Evolutionary conservation across 495 filamentous ascomycete species (phyloP).

Genomic region (Xanthoparmelia taractica): DNA sequence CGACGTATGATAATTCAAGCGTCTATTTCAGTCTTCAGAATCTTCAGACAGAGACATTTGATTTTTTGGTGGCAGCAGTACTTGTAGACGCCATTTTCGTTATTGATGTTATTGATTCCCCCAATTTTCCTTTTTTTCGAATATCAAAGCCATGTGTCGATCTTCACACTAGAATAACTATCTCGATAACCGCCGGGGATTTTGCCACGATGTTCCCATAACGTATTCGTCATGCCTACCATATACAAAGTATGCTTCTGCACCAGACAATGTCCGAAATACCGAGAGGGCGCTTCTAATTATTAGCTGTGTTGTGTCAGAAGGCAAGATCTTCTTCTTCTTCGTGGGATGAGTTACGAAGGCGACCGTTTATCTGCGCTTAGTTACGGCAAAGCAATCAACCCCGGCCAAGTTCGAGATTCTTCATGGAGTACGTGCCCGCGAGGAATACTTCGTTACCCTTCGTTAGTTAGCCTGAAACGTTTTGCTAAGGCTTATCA

Average conservation of each 20-base stretch:
- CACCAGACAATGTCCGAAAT: background rate
- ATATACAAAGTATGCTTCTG: background rate
- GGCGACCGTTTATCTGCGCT: background rate
- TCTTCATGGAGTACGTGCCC: background rate
- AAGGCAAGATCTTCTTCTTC: too few relatives aligned
- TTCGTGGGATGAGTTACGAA: too few relatives aligned
- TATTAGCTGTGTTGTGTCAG: background rate
- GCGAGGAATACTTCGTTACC: background rate
- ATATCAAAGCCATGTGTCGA: background rate
- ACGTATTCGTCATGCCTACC: background rate
- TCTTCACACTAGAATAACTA: background rate
- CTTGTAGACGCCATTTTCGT: background rate
- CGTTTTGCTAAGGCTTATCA: background rate
- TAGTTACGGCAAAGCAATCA: background rate
- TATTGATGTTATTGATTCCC: too few relatives aligned
- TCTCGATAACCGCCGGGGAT: slow-evolving; percentile 2
- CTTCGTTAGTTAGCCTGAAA: slow-evolving; percentile 6
- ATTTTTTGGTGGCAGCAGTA: background rate
- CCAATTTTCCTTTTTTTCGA: background rate
- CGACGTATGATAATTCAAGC: background rate
- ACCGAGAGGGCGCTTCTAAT: background rate
- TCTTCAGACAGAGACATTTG: background rate
- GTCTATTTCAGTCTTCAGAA: background rate
- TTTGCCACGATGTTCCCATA: background rate
- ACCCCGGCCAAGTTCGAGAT: too few relatives aligned